Evolutionary conservation across 2,329 filamentous ascomycete genomes (phyloP).

Genomic region (Penicillium sp.): DNA sequence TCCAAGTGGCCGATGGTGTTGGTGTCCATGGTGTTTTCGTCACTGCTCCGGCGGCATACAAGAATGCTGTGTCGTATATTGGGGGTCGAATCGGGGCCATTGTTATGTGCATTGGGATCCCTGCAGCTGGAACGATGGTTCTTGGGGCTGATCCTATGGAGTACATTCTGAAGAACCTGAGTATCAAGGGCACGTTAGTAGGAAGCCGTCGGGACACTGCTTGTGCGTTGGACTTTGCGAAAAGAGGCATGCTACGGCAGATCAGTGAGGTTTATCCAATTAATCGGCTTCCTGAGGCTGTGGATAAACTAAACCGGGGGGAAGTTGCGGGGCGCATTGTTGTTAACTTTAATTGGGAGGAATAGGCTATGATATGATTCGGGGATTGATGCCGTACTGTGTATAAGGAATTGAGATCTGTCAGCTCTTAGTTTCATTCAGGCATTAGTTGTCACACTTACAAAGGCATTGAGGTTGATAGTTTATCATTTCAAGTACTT

Average conservation of each 20-base stretch:
- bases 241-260: constrained; percentile 50
- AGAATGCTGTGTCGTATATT: constrained; percentile 43
- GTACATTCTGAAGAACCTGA: constrained; percentile 28
- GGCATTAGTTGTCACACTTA: too few species aligned
- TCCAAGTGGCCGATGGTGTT: constrained; percentile 48
- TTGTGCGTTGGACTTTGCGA: constrained; percentile 45
- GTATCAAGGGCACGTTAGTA: constrained; percentile 29
- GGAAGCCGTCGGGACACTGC: constrained; percentile 37
- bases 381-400: too few species aligned
- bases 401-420: not conserved
- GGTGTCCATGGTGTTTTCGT: constrained; percentile 50
- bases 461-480: too few species aligned
- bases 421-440: not conserved
- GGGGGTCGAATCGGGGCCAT: constrained; percentile 47
- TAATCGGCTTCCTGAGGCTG: constrained; percentile 51
- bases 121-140: constrained; percentile 19
- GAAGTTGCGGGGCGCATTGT: constrained; percentile 56
- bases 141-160: constrained; percentile 27
- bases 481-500: too few species aligned
- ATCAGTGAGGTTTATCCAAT: constrained; percentile 52
- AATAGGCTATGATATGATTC: not conserved
- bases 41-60: constrained; percentile 42
- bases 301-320: constrained; percentile 51
- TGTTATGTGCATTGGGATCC: constrained; percentile 55
- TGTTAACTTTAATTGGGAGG: constrained; percentile 51